phyloP scores from a whole-genome alignment of 768 basidiomycete genomes.

The Boletus sp. region DNA sequence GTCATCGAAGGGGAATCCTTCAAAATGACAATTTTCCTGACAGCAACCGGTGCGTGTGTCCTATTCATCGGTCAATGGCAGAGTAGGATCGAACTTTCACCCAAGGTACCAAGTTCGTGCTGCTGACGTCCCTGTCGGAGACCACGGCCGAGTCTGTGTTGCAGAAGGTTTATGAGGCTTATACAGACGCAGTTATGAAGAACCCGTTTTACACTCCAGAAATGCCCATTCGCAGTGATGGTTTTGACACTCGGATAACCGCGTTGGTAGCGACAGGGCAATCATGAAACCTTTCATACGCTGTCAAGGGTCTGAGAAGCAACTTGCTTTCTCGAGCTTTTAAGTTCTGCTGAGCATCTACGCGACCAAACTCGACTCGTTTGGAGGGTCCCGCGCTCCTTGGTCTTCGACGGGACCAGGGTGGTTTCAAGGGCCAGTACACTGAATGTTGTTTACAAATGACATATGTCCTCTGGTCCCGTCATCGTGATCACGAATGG shows the following conservation, averaged over 20 bases:
- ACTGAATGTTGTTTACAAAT: neutral
- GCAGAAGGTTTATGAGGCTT: slow-evolving; percentile 87
- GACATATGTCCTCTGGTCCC: neutral
- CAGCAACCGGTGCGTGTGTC: slow-evolving; percentile 68
- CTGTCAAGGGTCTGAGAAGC: neutral
- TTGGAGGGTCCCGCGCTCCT: neutral
- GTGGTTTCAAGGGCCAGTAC: neutral
- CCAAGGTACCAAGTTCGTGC: slow-evolving; percentile 91
- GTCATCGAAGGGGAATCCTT: slow-evolving; percentile 96
- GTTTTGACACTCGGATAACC: slow-evolving; percentile 73
- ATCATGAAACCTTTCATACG: slow-evolving; percentile 12
- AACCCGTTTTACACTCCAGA: slow-evolving; percentile 99
- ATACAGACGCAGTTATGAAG: slow-evolving; percentile 96
- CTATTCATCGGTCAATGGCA: neutral
- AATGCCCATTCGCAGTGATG: slow-evolving; percentile 94
- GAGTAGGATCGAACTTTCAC: neutral
- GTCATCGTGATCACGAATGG: neutral
- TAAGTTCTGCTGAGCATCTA: neutral
- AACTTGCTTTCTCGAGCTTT: neutral
- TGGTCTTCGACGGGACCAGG: neutral
- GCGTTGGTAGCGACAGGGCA: slow-evolving; percentile 50
- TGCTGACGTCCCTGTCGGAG: slow-evolving; percentile 80
- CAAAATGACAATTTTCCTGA: slow-evolving; percentile 89
- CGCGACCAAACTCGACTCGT: neutral
- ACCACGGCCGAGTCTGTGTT: slow-evolving; percentile 65